Evolutionary conservation across 2,329 filamentous ascomycete genomes (phyloP).

Genomic region (Aspergillus alliaceus): DNA sequence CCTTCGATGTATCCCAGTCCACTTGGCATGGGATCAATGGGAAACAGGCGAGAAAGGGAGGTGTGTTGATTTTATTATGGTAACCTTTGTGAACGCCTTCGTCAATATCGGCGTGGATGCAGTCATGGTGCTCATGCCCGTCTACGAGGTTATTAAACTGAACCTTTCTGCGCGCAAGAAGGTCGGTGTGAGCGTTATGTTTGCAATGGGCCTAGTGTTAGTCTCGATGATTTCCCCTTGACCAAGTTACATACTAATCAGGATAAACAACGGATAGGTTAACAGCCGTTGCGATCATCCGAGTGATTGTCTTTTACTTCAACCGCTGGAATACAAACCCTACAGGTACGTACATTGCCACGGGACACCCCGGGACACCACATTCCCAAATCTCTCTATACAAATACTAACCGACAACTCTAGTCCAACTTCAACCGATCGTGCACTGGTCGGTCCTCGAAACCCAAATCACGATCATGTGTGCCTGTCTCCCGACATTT

Average conservation of each 20-base stretch:
- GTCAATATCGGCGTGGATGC: slow-evolving; percentile 23
- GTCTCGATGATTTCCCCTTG: background rate
- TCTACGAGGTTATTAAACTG: slow-evolving; percentile 23
- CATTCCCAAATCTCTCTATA: too few species aligned
- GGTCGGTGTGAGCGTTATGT: slow-evolving; percentile 18
- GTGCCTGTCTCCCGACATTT: slow-evolving; percentile 26
- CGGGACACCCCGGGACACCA: too few species aligned
- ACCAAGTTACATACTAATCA: background rate
- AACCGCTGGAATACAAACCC: slow-evolving; percentile 23
- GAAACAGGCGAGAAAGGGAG: slow-evolving; percentile 8
- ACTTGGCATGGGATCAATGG: slow-evolving; percentile 21
- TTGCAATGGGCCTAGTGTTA: slow-evolving; percentile 19
- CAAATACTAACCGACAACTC: too few species aligned
- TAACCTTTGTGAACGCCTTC: slow-evolving; percentile 16
- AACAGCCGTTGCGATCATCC: slow-evolving; percentile 25
- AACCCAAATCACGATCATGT: slow-evolving; percentile 26
- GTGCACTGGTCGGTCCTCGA: slow-evolving; percentile 31
- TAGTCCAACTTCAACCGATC: slow-evolving; percentile 22
- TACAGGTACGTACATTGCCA: slow-evolving; percentile 8
- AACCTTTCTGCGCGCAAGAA: slow-evolving; percentile 19
- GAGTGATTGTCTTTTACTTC: slow-evolving; percentile 27
- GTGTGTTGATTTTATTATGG: slow-evolving; percentile 21
- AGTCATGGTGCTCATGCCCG: slow-evolving; percentile 20
- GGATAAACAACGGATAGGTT: slow-evolving; percentile 10
- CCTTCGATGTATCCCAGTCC: slow-evolving; percentile 20